A percentile compares a stretch with the other conserved stretches of the same genome.
Conservation (phyloP, 2,329 filamentous ascomycete genomes). For the Diaporthe sp. region DNA sequence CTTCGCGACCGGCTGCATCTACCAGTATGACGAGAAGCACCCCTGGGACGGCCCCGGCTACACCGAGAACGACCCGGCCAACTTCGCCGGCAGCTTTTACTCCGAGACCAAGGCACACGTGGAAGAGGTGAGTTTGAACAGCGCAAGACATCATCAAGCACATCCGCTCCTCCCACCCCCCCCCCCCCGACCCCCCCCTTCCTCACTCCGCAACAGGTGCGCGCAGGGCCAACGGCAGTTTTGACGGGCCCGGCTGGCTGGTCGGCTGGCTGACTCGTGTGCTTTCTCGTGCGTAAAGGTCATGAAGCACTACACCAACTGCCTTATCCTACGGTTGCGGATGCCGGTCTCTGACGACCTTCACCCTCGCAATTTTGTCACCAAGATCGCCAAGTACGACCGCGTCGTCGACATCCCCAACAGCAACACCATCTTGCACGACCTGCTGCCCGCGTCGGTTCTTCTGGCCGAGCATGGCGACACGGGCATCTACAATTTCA, state of each 20-base stretch:
- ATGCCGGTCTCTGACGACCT: slow-evolving; percentile 78
- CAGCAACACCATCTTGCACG: slow-evolving; percentile 73
- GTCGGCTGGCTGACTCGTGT: slow-evolving; percentile 16
- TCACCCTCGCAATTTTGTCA: slow-evolving; percentile 74
- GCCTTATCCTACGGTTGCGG: slow-evolving; percentile 72
- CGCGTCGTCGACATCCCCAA: slow-evolving; percentile 75
- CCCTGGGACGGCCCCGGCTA: slow-evolving; percentile 70
- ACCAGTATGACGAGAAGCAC: slow-evolving; percentile 70
- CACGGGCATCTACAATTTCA: slow-evolving; percentile 76
- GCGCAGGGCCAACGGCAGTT: background rate
- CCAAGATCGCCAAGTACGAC: slow-evolving; percentile 74
- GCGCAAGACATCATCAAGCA: background rate
- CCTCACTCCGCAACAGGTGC: background rate
- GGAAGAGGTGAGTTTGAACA: slow-evolving; percentile 62
- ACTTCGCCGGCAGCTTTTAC: slow-evolving; percentile 76
- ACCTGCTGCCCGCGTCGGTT: slow-evolving; percentile 71
- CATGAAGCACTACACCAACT: slow-evolving; percentile 70
- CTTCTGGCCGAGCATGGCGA: slow-evolving; percentile 70
- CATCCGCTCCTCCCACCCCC: background rate
- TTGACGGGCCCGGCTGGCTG: background rate
- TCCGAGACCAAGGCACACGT: slow-evolving; percentile 74
- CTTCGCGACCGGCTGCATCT: slow-evolving; percentile 76
- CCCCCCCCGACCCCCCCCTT: too few relatives aligned
- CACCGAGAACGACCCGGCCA: slow-evolving; percentile 70
- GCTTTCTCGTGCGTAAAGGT: slow-evolving; percentile 51